Base-by-base conservation (phyloP, 2,329 filamentous ascomycete species). In the Corniculantispora saksenae region DNA sequence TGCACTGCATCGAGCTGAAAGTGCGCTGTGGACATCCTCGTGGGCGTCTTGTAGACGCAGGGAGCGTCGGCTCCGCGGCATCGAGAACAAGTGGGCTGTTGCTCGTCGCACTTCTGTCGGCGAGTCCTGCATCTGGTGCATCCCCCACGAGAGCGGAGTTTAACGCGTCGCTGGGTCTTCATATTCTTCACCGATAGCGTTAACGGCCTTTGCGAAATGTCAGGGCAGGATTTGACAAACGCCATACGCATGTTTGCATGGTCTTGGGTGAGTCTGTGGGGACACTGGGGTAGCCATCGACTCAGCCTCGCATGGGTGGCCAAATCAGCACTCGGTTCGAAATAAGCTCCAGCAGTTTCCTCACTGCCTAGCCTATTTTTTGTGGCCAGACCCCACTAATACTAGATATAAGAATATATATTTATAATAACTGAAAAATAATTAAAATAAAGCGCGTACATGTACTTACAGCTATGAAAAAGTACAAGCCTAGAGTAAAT, bases 41-140 rank as follows among this genome's bases (percentile, higher is more conserved):
- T 21, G 2, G 53, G 15, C 4, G 7, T 57, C 25, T 61, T 66
- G 38, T 71, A 71, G 6, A 29, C 61, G 19, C 69, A 71, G 0
- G 43, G 10, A 17, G 48, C 43, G 2, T 51, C 63, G 2, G 68
- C 65, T 1, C 57, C 45, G 9, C 51, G 32, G 7, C 70, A 71
- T 58, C 57, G 64, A 12, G 57, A 54, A 29, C 70, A 71, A 2
- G 40, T 65, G 3, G 69, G 69, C 48, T 67, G 66, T 9, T 64
- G 35, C 50, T 70, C 67, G 5, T 69, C 66, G 51, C 69, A 71
- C 43, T 63, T 70, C 27, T 71, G 68, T 1, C 67, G 67, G 3
- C 69, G 65, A 1, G 50, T 38, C 3, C 65, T 66, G 47, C 69
- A 71, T 50, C 68, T 47, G 27, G 64, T 65, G 23, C 68, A 71